Evolutionary conservation across 768 basidiomycete species (phyloP), one percentile per base, ranked within the genome.

Genomic region (Mycena leptocephala): DNA sequence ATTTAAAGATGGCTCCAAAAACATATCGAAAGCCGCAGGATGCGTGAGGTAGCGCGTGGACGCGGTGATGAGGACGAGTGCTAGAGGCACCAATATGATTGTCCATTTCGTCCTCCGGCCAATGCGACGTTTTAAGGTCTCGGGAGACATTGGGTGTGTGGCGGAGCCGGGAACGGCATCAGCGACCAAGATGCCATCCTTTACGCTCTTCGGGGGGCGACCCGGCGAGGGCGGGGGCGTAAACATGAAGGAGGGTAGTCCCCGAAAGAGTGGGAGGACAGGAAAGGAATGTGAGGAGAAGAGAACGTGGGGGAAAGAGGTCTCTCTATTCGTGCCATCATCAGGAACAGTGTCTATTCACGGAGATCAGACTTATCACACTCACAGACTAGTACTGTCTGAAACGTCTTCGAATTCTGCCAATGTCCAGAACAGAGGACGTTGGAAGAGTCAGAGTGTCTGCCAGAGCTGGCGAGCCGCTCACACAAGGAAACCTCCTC

Each of bases 61-160:
- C 3, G 86, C 80, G 14, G 92, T 90, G 74, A 94, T 87, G 53
- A 92, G 69, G 46, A 93, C 80, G 63, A 95, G 87, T 8, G 86
- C 77, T 13, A 93, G 76, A 3, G 94, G 94, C 3, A 93, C 86
- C 39, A 92, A 76, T 51, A 94, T 68, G 68, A 92, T 87, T 1
- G 90, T 86, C 89, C 89, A 91, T 80, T 85, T 84, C 67, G 87
- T 86, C 65, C 87, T 83, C 28, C 90, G 87, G 53, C 86, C 88
- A 37, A 82, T 87, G 58, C 84, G 85, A 74, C 84, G 88, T 83
- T 92, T 93, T 58, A 71, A 28, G 35, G 65, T 58, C 18, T 70
- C 32, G 33, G 79, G 73, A n/a, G 77, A 80, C 58, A 75, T 62
- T 13, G 74, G 73, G 55, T 35, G 64, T 55, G 74, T 24, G 61